Conservation (phyloP, 257 asterid genomes). For the Apocynum venetum region DNA sequence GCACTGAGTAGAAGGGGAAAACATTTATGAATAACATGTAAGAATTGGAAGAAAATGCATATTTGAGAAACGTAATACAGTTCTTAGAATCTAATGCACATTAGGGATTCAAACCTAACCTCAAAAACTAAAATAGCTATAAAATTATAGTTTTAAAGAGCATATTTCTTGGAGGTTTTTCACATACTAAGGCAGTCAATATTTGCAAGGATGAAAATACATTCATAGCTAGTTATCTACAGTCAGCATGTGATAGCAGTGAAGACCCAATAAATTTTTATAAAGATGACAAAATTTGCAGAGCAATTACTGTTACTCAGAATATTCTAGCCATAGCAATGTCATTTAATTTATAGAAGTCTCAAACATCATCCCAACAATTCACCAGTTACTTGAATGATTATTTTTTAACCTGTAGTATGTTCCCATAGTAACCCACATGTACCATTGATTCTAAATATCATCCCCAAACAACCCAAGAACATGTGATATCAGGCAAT, state of each 20-base stretch:
- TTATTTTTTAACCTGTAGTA: not conserved
- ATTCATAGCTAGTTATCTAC: not conserved
- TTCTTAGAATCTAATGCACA: not conserved
- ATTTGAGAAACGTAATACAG: not conserved
- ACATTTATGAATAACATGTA: not conserved
- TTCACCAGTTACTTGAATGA: not conserved
- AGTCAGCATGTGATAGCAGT: not conserved
- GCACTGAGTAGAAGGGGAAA: not conserved
- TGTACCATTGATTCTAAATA: not conserved
- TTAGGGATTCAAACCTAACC: constrained; percentile 2
- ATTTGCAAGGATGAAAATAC: not conserved
- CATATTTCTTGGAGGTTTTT: not conserved
- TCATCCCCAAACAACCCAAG: not conserved
- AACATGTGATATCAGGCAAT: not conserved
- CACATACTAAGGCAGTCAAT: not conserved
- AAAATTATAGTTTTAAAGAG: not conserved
- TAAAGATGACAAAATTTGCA: not conserved
- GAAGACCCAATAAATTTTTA: not conserved
- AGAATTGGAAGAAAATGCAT: not conserved
- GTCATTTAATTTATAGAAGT: not conserved
- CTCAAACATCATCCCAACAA: not conserved
- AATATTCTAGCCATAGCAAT: not conserved
- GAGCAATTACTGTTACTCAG: not conserved
- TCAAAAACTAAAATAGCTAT: not conserved
- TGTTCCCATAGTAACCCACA: not conserved